These are phyloP conservation scores for Cutaneotrichosporon dermatis DNA, from an alignment of 1,284 basidiomycete genomes.

Conservation along the genomic window DNA sequence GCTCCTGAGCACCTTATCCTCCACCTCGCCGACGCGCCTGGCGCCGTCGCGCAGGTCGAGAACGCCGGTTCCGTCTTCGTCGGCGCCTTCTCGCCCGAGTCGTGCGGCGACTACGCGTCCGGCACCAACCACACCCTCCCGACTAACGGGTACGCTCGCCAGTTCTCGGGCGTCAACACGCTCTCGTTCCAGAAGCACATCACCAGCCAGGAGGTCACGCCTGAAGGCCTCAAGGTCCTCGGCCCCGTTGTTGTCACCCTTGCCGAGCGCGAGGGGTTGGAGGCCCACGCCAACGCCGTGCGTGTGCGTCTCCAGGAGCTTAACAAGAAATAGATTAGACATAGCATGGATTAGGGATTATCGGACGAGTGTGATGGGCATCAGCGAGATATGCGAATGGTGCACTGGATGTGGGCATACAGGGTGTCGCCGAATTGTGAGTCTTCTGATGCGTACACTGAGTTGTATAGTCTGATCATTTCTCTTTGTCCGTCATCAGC, in stretches of 20 bases:
- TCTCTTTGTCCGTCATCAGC: too few relatives aligned
- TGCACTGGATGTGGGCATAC: too few relatives aligned
- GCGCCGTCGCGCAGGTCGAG: constrained; percentile 63
- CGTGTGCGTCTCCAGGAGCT: constrained; percentile 40
- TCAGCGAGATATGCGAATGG: too few relatives aligned
- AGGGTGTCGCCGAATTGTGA: too few relatives aligned
- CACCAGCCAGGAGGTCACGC: constrained; percentile 87
- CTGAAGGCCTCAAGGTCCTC: constrained; percentile 68
- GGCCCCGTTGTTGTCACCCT: constrained; percentile 87
- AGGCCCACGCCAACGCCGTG: constrained; percentile 73
- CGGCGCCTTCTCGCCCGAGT: constrained; percentile 80
- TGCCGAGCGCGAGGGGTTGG: constrained; percentile 90
- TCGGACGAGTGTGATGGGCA: too few relatives aligned
- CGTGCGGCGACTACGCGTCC: constrained; percentile 94
- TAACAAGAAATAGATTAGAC: constrained; percentile 7
- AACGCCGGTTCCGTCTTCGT: constrained; percentile 97
- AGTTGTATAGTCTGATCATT: too few relatives aligned
- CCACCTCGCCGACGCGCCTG: constrained; percentile 69
- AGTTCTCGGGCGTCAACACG: constrained; percentile 97
- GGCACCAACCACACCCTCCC: constrained; percentile 98
- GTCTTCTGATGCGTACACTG: too few relatives aligned
- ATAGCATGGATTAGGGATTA: not conserved
- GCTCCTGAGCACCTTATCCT: constrained; percentile 95
- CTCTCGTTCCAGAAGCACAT: constrained; percentile 98
- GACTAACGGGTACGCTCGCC: constrained; percentile 91